Conservation (phyloP, 129 eudicot genomes). For the Chrysanthemum seticuspe region DNA sequence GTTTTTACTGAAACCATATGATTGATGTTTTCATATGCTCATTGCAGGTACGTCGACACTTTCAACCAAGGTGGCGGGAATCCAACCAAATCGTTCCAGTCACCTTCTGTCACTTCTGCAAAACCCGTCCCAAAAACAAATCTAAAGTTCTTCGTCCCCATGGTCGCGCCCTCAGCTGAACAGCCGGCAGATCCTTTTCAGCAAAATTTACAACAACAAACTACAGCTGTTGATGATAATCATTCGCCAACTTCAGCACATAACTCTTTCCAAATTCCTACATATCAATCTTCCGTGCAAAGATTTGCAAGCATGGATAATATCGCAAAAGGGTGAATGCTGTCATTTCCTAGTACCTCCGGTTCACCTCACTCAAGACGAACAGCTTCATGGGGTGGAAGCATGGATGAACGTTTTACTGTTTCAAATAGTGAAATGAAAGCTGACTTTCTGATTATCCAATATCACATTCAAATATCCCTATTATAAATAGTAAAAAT, state of each 20-base stretch:
- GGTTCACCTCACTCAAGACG: slow-evolving; percentile 64
- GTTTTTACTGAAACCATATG: background rate
- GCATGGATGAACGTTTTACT: slow-evolving; percentile 35
- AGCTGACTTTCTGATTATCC: background rate
- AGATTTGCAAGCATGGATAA: slow-evolving; percentile 71
- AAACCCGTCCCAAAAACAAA: slow-evolving; percentile 52
- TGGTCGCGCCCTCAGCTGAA: slow-evolving; percentile 42
- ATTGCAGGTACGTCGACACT: slow-evolving; percentile 88
- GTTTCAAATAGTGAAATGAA: slow-evolving; percentile 37
- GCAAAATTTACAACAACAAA: slow-evolving; percentile 28
- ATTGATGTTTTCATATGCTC: background rate
- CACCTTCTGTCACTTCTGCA: slow-evolving; percentile 61
- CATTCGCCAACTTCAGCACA: slow-evolving; percentile 35
- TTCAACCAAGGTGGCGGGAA: slow-evolving; percentile 90
- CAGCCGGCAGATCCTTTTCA: slow-evolving; percentile 26
- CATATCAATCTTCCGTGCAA: slow-evolving; percentile 58
- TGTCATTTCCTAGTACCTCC: slow-evolving; percentile 19
- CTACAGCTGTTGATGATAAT: slow-evolving; percentile 34
- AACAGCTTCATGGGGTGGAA: slow-evolving; percentile 88
- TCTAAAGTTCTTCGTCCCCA: slow-evolving; percentile 74
- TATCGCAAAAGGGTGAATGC: slow-evolving; percentile 40
- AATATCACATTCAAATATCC: too few species aligned
- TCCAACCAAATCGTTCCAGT: slow-evolving; percentile 63
- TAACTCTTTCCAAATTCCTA: slow-evolving; percentile 37
- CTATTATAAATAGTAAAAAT: too few species aligned